Evolutionary conservation across 768 basidiomycete species (phyloP).

Genomic region (Amanita polypyramis): DNA sequence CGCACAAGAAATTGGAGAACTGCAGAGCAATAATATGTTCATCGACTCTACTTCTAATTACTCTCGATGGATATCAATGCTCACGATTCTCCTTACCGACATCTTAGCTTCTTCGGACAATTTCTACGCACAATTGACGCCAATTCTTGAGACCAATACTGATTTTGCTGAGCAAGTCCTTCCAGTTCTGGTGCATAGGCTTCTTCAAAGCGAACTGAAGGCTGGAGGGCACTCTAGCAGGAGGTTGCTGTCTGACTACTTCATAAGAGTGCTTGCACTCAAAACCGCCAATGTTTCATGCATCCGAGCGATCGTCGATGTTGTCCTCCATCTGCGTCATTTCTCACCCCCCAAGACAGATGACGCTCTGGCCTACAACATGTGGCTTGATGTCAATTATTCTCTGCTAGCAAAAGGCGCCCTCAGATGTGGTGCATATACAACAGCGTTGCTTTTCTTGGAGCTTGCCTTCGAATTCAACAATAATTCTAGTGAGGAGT

Average conservation of each 20-base stretch:
- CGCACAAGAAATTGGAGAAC: constrained; percentile 25
- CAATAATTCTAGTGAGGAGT: constrained; percentile 16
- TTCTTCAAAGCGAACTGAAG: constrained; percentile 32
- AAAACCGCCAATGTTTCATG: constrained; percentile 28
- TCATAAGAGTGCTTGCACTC: constrained; percentile 40
- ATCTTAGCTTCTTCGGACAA: constrained; percentile 39
- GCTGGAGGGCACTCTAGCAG: constrained; percentile 11
- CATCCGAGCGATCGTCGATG: constrained; percentile 56
- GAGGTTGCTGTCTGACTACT: constrained; percentile 40
- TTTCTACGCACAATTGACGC: constrained; percentile 61
- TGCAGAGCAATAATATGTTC: constrained; percentile 22
- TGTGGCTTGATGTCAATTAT: constrained; percentile 78
- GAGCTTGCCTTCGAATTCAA: constrained; percentile 61
- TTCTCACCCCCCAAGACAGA: constrained; percentile 31
- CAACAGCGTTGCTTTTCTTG: constrained; percentile 82
- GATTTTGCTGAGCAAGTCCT: constrained; percentile 57
- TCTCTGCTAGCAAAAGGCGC: constrained; percentile 63
- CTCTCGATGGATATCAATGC: constrained; percentile 46
- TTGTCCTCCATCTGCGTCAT: constrained; percentile 71
- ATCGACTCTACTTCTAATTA: constrained; percentile 39
- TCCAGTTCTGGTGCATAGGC: constrained; percentile 64
- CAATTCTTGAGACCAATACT: constrained; percentile 44
- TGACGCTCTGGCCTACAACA: constrained; percentile 45
- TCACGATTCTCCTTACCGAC: constrained; percentile 50
- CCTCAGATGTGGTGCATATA: constrained; percentile 72